phyloP scores from a whole-genome alignment of 345 rosid species.

The Salix exigua region DNA sequence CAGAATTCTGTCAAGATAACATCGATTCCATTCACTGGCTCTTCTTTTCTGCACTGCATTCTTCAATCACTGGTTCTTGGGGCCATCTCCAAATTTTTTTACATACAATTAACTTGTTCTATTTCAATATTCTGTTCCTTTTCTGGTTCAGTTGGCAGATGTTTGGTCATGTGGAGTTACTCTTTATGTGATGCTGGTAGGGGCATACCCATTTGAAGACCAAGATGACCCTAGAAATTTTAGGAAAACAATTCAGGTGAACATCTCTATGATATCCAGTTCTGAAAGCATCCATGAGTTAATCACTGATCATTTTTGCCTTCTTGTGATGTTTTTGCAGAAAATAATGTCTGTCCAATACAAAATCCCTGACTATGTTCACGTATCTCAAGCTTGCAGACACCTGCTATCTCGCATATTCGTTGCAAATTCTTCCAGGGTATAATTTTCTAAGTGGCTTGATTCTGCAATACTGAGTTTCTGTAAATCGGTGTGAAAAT shows the following conservation, averaged over 20 bases:
- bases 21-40: background rate
- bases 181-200: constrained; percentile 89
- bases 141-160: constrained; percentile 66
- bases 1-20: background rate
- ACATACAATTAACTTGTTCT: background rate
- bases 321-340: constrained; percentile 37
- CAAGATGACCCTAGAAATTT: constrained; percentile 81
- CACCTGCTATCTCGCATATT: constrained; percentile 80
- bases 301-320: background rate
- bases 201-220: constrained; percentile 94
- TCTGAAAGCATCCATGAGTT: background rate
- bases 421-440: constrained; percentile 68
- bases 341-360: constrained; percentile 83
- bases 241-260: constrained; percentile 88
- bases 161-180: constrained; percentile 98
- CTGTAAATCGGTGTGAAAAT: background rate
- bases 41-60: background rate
- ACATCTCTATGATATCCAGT: background rate
- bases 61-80: background rate
- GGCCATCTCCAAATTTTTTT: background rate
- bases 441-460: constrained; percentile 21
- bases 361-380: constrained; percentile 85
- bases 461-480: background rate
- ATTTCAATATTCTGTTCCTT: background rate
- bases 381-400: constrained; percentile 72